These are phyloP conservation scores for Monilinia fructigena DNA, from an alignment of 2,329 filamentous ascomycete genomes.

Conservation along the genomic window DNA sequence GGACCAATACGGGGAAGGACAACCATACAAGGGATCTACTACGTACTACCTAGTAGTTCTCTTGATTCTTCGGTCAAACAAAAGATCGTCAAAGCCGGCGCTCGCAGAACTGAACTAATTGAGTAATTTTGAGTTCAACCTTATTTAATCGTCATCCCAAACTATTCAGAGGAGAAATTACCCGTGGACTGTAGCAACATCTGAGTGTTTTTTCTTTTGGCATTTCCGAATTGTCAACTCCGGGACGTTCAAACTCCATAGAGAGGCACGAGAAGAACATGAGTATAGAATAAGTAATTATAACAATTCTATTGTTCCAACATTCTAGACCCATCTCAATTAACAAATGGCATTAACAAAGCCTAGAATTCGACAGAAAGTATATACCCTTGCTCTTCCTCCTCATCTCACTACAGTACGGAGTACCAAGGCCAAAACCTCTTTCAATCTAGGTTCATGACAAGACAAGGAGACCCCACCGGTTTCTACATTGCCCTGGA, in stretches of 20 bases:
- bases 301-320: too few species aligned
- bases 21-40: too few species aligned
- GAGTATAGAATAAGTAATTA: too few species aligned
- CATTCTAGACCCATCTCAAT: neutral
- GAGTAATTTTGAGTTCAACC: neutral
- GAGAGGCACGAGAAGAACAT: too few species aligned
- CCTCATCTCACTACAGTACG: neutral
- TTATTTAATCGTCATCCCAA: neutral
- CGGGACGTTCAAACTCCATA: too few species aligned
- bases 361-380: too few species aligned
- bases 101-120: neutral
- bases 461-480: slow-evolving; percentile 13
- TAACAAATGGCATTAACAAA: neutral
- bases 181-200: too few species aligned
- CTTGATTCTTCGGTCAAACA: neutral
- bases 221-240: too few species aligned
- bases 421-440: too few species aligned
- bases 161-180: too few species aligned
- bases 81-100: neutral
- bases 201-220: too few species aligned
- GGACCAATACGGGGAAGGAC: neutral
- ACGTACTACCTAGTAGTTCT: too few species aligned
- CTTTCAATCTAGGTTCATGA: neutral
- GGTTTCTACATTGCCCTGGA: neutral
- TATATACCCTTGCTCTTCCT: neutral